Base-by-base conservation (phyloP, 2,329 filamentous ascomycete genomes). In the Colletotrichum sp. region DNA sequence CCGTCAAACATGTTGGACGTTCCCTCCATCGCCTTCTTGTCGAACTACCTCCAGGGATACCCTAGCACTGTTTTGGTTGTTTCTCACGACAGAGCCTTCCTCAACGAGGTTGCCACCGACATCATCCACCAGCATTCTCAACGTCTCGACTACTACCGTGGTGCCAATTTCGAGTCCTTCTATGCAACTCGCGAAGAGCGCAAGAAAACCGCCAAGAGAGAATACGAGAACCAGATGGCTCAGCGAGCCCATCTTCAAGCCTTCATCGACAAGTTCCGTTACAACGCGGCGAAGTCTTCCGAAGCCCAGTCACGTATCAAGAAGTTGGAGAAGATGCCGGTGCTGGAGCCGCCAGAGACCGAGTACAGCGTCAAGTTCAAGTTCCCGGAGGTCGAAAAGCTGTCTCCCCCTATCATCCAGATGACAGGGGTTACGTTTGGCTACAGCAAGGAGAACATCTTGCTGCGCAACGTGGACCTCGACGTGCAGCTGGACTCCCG, bases 1-100 rank as follows among this genome's bases (percentile, higher is more conserved):
- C 97, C 97, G 87, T 99, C 96, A 72, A 99, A 99, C 93, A 99
- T 99, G 96, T 96, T 99, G 95, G 97, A 99, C 87, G 97, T 99
- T 74, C 97, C 97, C n/a, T 99, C 97, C 28, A 99, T 99, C 83
- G 98, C 97, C 72, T 99, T 99, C 92, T 91, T 99, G 84, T 94
- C 96, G 64, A 96, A 96, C 82, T 99, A 99, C 83, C 93, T 99
- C 10, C 96, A 98, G 85, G 90, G 89, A 65, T 99, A 99, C 83
- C 96, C 96, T 52, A 98, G 95, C 85, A 99, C 97, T 3, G 93
- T 99, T 32, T 90, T 99, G 16, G 96, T 99, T 70, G 97, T 99
- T 78, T 98, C 95, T 85, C 97, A 99, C 94, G 97, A 99, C 92
- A 93, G 97, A 90, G 96, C 97, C 1, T 99, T 99, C 91, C 90